Evolutionary conservation across 2,329 filamentous ascomycete species (phyloP).

Genomic region (Aspergillus spinulosporus): DNA sequence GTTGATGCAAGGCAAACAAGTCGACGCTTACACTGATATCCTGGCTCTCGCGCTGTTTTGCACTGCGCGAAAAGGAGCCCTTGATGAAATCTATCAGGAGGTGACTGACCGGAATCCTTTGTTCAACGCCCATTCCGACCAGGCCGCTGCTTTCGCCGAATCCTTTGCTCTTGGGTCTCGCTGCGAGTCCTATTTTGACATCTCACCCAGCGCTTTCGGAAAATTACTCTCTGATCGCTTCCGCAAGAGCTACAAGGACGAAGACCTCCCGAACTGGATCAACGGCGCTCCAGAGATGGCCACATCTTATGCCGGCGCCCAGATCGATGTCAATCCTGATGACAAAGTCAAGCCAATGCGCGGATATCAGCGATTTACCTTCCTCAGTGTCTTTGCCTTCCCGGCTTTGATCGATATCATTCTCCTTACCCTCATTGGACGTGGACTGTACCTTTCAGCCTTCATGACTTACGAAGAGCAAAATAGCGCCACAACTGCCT

Average conservation of each 20-base stretch:
- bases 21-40: constrained; percentile 55
- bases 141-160: constrained; percentile 64
- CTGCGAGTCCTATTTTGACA: constrained; percentile 63
- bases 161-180: constrained; percentile 64
- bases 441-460: constrained; percentile 61
- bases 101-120: constrained; percentile 63
- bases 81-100: constrained; percentile 64
- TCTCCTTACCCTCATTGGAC: constrained; percentile 59
- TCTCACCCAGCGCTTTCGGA: constrained; percentile 52
- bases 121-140: constrained; percentile 62
- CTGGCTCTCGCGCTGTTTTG: constrained; percentile 60
- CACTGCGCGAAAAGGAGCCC: constrained; percentile 55
- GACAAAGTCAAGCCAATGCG: constrained; percentile 47
- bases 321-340: constrained; percentile 55
- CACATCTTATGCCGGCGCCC: constrained; percentile 54
- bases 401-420: constrained; percentile 63
- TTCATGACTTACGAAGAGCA: constrained; percentile 54
- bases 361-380: constrained; percentile 55
- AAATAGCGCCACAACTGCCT: constrained; percentile 56
- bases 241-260: constrained; percentile 46
- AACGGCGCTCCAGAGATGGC: constrained; percentile 53
- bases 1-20: constrained; percentile 30
- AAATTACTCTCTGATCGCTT: constrained; percentile 45
- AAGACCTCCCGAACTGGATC: constrained; percentile 53
- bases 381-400: constrained; percentile 62